Evolutionary conservation across 495 filamentous ascomycete species (phyloP), one percentile per base, ranked within the genome.

Genomic region (Annulohypoxylon stygium): DNA sequence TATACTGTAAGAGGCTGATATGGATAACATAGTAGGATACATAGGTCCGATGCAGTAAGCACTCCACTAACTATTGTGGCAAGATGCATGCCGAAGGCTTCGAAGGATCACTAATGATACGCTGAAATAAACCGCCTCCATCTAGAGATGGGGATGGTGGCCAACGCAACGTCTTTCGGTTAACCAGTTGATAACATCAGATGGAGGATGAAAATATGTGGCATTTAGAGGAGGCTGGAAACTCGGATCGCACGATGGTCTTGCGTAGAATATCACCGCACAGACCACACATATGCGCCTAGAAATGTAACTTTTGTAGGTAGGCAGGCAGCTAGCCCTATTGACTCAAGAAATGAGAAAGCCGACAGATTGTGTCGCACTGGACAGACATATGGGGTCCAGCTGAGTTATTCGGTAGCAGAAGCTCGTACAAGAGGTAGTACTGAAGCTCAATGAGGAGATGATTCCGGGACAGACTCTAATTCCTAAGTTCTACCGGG

Each of bases 51-150:
- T 53, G 63, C 62, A 70, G 67, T 67, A 70, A 67, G 72, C 72
- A 67, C 23, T 43, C 62, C 59, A 55, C 18, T 18, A 30, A 58
- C 39, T 53, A 10, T 62, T 67, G 63, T 74, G 71, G 67, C 45
- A 64, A 65, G 64, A 54, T 64, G 72, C 64, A 70, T 36, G 20
- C 39, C 16, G 59, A 37, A 59, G 67, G 66, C 62, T 63, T 57
- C 34, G 59, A 67, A 75, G 72, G 72, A 75, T 68, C 50, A 53
- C 34, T 45, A 60, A 70, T 74, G 71, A 20, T 36, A 74, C 55
- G 66, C 66, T 74, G 58, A 48, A 70, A 65, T 69, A 34, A 61
- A 61, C 34, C 50, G 33, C 45, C 55, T 48, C 58, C 59, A 59
- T 64, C 33, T 47, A 20, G 61, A 67, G 61, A 61, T 61, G 39